Conservation (phyloP, 768 basidiomycete genomes). For the Russula griseocarnosa region DNA sequence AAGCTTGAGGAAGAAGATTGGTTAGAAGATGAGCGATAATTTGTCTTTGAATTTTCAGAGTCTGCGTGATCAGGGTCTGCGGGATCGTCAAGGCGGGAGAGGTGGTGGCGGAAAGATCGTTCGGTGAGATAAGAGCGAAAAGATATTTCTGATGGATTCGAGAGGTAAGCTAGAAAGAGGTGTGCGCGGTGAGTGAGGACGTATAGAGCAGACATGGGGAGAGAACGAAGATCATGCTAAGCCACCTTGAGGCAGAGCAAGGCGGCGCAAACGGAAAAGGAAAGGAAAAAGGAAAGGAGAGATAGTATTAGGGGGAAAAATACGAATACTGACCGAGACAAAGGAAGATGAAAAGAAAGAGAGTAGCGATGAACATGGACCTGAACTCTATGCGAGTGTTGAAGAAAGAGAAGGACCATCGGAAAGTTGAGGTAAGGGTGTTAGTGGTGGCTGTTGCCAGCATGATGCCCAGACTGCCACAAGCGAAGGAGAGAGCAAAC, state of each 20-base stretch:
- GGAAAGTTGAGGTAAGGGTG: constrained; percentile 35
- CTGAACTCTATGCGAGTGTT: constrained; percentile 60
- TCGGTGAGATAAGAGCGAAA: constrained; percentile 97
- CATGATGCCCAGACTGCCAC: constrained; percentile 18
- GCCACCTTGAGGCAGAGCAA: not conserved
- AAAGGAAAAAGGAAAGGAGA: constrained; percentile 11
- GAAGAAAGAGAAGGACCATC: constrained; percentile 46
- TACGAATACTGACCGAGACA: constrained; percentile 58
- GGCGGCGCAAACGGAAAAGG: constrained; percentile 14
- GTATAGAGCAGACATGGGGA: constrained; percentile 16
- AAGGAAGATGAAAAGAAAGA: constrained; percentile 63
- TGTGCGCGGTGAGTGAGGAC: constrained; percentile 27
- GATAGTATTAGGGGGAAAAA: not conserved
- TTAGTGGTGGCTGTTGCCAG: constrained; percentile 13
- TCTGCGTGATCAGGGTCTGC: constrained; percentile 49
- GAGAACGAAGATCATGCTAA: not conserved
- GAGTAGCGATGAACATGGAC: constrained; percentile 64
- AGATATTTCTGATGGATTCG: constrained; percentile 90
- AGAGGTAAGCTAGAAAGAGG: constrained; percentile 71
- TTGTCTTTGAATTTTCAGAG: constrained; percentile 31
- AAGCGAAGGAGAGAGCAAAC: constrained; percentile 16
- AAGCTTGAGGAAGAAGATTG: constrained; percentile 24
- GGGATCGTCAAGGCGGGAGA: constrained; percentile 75
- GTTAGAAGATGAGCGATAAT: constrained; percentile 28
- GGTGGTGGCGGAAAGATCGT: constrained; percentile 91